These are phyloP conservation scores for Fusarium euwallaceae DNA, from an alignment of 2,329 filamentous ascomycete species.

Conservation along the genomic window DNA sequence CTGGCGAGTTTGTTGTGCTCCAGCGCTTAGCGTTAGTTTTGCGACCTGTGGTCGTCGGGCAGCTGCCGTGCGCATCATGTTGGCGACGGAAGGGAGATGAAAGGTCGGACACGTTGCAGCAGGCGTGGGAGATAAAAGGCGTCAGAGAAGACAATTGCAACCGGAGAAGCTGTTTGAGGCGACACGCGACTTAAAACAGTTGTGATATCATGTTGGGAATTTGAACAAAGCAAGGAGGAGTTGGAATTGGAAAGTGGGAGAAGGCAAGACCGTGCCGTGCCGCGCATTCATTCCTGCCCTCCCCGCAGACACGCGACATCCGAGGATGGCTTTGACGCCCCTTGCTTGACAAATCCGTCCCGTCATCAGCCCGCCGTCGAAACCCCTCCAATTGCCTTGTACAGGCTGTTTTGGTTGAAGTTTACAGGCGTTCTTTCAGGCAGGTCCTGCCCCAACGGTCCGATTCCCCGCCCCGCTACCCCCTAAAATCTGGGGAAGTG, in stretches of 20 bases:
- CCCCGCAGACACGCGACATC: slow-evolving; percentile 34
- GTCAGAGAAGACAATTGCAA: background rate
- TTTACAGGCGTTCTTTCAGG: slow-evolving; percentile 27
- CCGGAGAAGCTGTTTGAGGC: background rate
- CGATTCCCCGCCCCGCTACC: slow-evolving; percentile 5
- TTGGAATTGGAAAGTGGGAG: slow-evolving; percentile 1
- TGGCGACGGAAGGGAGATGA: slow-evolving; percentile 10
- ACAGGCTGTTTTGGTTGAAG: slow-evolving; percentile 12
- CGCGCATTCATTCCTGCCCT: slow-evolving; percentile 25
- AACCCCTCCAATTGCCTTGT: background rate
- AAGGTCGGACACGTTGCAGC: background rate
- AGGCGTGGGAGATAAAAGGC: background rate
- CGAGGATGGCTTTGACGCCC: slow-evolving; percentile 21
- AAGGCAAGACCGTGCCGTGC: slow-evolving; percentile 8
- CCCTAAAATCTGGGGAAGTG: slow-evolving; percentile 22
- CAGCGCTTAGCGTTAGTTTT: background rate
- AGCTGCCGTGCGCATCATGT: slow-evolving; percentile 36
- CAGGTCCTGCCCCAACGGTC: slow-evolving; percentile 16
- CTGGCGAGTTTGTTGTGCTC: slow-evolving; percentile 13
- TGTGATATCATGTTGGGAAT: background rate
- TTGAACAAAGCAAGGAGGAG: background rate
- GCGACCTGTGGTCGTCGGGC: slow-evolving; percentile 5
- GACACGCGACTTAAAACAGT: background rate
- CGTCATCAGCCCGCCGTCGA: background rate
- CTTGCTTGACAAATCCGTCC: background rate